Base-by-base conservation (phyloP, 2,329 filamentous ascomycete species). In the Pyricularia sp. region DNA sequence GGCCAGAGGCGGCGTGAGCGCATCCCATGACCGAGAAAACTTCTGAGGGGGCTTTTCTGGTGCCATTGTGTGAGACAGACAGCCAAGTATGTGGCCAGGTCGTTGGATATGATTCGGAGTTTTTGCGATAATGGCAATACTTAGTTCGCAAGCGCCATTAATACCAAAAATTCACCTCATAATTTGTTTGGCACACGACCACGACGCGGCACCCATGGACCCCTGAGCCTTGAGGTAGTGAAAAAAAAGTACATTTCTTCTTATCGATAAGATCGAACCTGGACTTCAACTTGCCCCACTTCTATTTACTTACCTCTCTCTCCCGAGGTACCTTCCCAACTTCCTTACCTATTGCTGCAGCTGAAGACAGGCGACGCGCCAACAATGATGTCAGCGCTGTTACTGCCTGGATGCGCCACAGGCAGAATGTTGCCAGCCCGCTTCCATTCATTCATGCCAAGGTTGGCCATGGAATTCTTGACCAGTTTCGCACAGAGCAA, bases 1-100 rank as follows among this genome's bases (percentile, higher is more conserved):
- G 70, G 90, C 91, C 36, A 93, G 80, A 6, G 89, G 81, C 20
- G 91, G 90, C 1, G 86, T 90, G 68, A 93, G 81, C 17, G 86
- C 86, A 74, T 90, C 86, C 88, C 91, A 94, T 31, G 82, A 83
- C 72, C 87, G 78, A 67, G 81, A 77, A 69, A 84, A 81, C 76
- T 81, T 81, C 78, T 82, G 64, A 23, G 63, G 17, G 26, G 66
- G 20, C 23, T 42, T 31, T 50, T 17, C 26, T 4, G 65, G 70
- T 12, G 55, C 30, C 67, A 67, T 58, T 30, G 9, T 50, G n/a
- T 10, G 2, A 17, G 14, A 14, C 12, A 17, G 14, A 14, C 12
- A 36, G 30, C 11, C 65, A 58, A 25, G 65, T 20, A 55, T 25
- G 12, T 17, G 17, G 7, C 33, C 23, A 31, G 26, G 26, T n/a